These are phyloP conservation scores for Carex littledalei DNA, from an alignment of 176 grass and related monocot species.

Conservation along the genomic window DNA sequence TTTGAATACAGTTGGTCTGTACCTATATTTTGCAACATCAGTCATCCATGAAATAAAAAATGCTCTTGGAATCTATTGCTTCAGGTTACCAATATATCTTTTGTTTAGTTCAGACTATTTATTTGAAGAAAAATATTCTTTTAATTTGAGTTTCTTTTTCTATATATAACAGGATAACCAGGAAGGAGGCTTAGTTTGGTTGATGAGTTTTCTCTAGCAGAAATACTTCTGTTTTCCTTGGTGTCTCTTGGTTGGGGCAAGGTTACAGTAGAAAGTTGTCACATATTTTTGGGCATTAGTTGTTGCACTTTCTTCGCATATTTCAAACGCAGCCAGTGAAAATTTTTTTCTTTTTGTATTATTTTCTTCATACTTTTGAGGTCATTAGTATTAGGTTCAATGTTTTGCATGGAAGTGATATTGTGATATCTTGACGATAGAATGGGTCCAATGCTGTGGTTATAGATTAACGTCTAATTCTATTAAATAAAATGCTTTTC, in stretches of 20 bases:
- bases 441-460: background rate
- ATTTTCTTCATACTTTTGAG: background rate
- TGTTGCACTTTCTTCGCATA: background rate
- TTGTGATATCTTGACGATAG: background rate
- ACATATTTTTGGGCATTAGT: background rate
- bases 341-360: background rate
- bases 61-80: constrained; percentile 96
- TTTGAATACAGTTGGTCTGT: constrained; percentile 66
- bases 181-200: constrained; percentile 73
- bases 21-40: constrained; percentile 78
- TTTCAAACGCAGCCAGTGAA: background rate
- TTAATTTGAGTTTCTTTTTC: constrained; percentile 9
- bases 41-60: constrained; percentile 92
- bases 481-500: background rate
- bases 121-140: background rate
- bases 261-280: background rate
- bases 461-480: background rate
- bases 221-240: background rate
- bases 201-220: background rate
- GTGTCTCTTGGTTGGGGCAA: background rate
- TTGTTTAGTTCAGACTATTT: background rate
- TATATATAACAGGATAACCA: constrained; percentile 69
- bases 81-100: constrained; percentile 45
- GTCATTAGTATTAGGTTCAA: background rate
- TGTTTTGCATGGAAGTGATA: background rate